Conservation (phyloP, 345 rosid genomes). For the Pseudoturritis turrita region DNA sequence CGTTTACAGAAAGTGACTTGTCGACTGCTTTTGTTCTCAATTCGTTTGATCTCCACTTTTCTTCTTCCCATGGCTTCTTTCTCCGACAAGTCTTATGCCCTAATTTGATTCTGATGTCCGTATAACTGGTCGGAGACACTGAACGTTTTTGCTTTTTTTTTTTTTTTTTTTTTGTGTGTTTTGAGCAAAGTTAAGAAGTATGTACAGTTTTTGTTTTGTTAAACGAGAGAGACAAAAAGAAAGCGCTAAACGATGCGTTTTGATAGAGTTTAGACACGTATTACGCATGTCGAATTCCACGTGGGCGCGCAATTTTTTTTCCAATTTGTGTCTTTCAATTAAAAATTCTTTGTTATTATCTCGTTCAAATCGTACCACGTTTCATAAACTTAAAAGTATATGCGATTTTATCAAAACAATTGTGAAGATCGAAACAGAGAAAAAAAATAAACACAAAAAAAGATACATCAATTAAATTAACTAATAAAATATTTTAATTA, state of each 20-base stretch:
- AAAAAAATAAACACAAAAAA: too few relatives aligned
- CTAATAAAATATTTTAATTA: too few relatives aligned
- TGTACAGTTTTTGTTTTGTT: neutral
- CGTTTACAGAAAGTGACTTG: conserved; percentile 71
- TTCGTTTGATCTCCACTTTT: conserved; percentile 64
- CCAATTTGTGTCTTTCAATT: too few relatives aligned
- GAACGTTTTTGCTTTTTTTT: neutral
- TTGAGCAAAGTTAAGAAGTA: neutral
- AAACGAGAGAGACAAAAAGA: neutral
- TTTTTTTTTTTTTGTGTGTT: neutral
- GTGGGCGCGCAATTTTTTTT: too few relatives aligned
- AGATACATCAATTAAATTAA: too few relatives aligned
- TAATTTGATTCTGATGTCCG: conserved; percentile 1
- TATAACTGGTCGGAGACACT: neutral
- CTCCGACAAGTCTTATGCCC: conserved; percentile 2
- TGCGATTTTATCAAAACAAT: too few relatives aligned
- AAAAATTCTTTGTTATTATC: too few relatives aligned
- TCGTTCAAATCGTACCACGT: too few relatives aligned
- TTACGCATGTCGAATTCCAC: too few relatives aligned
- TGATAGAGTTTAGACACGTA: too few relatives aligned
- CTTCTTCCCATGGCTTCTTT: conserved; percentile 41
- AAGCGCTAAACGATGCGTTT: neutral
- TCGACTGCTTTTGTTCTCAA: conserved; percentile 58
- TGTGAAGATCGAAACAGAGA: too few relatives aligned
- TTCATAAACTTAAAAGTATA: too few relatives aligned